A percentile compares a stretch with the other conserved stretches of the same genome.
Evolutionary conservation across 2,329 filamentous ascomycete species (phyloP).

Genomic region (Didymella lethalis): DNA sequence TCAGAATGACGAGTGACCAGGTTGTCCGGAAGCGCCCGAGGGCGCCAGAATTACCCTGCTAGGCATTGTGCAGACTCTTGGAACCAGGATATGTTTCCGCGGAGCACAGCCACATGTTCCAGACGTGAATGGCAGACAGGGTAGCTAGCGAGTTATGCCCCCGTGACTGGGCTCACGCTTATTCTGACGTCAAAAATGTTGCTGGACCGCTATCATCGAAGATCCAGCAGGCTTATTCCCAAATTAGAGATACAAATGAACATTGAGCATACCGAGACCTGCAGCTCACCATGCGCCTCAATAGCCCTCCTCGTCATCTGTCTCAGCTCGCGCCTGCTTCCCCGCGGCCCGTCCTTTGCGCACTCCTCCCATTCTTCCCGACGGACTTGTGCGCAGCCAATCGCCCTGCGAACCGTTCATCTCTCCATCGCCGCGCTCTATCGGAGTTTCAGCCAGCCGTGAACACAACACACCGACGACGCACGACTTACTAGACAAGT

Average conservation of each 20-base stretch:
- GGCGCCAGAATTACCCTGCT: background rate
- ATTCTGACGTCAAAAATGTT: constrained; percentile 8
- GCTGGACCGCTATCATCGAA: background rate
- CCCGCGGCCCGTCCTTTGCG: constrained; percentile 10
- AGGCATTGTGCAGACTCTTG: background rate
- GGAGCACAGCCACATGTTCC: constrained; percentile 3
- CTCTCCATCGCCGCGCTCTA: background rate
- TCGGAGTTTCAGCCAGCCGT: constrained; percentile 2
- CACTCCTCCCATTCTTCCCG: background rate
- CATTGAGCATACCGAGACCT: background rate
- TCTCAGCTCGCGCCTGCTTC: constrained; percentile 27
- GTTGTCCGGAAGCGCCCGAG: background rate
- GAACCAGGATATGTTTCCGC: background rate
- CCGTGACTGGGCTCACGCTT: constrained; percentile 7
- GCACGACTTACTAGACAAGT: constrained; percentile 5
- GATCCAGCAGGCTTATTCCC: background rate
- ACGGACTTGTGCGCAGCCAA: constrained; percentile 7
- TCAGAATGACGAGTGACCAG: background rate
- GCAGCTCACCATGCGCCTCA: constrained; percentile 2
- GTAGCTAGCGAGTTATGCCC: constrained; percentile 10
- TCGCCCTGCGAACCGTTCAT: constrained; percentile 5
- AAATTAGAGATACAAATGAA: background rate
- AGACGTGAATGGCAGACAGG: constrained; percentile 2
- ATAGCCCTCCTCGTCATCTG: constrained; percentile 28
- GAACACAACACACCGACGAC: background rate